Base-by-base conservation (phyloP, 2,329 filamentous ascomycete species). In the Trichoderma sp. region DNA sequence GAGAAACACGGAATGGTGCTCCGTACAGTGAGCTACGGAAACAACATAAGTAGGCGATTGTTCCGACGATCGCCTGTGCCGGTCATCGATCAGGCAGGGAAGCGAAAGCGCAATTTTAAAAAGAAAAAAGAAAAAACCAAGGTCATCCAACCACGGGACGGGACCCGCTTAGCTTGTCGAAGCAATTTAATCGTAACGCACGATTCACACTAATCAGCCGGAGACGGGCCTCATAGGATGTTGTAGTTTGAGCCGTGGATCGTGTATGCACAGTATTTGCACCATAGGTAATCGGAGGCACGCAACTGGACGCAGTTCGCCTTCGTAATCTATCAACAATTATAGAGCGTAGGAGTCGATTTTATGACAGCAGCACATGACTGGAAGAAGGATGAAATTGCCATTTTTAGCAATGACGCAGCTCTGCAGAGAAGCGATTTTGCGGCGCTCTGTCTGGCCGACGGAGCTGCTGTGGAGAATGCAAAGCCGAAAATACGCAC, bases 151-250 rank as follows among this genome's bases (percentile, higher is more conserved):
- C 56, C 7, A 51, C 39, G 57, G 66, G 57, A 60, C 51, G 57
- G 21, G 66, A 60, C 57, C 66, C 66, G 66, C 66, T 15, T 36
- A n/a, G 39, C 21, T 24, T 36, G 36, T 61, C 47, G 39, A 36
- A 60, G 66, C 18, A 70, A 70, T 70, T 70, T 62, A 70, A 70
- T 36, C 66, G 66, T 70, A 53, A 70, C 66, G 24, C 66, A 51
- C 30, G 57, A 61, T 61, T 70, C 66, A 62, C 66, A 62, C 66
- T 62, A 70, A 61, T 47, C 34, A 60, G 56, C 36, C 53, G 28
- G 39, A 26, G 66, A 18, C 53, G 51, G 36, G 39, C 14, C 43
- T 62, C 66, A 62, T 51, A 53, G 57, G 57, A 51, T 61, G 66
- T 36, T 26, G 66, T 11, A 24, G 57, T 57, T 34, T 39, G 34